Conservation (phyloP, 768 basidiomycete species). For the Phlebiopsis flavidoalba region DNA sequence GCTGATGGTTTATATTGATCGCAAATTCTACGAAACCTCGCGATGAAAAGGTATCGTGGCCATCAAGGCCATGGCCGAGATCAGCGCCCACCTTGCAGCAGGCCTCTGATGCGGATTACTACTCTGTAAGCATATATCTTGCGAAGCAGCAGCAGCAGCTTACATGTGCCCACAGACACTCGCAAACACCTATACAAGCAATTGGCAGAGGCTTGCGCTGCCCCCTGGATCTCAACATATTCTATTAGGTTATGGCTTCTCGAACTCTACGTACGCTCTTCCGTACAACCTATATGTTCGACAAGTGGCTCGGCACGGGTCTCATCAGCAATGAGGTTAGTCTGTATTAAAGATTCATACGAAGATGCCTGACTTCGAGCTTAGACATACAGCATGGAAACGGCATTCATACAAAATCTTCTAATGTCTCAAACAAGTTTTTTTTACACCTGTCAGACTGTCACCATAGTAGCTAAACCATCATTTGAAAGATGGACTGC, state of each 20-base stretch:
- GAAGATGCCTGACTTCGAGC: no score
- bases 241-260: not conserved
- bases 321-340: not conserved
- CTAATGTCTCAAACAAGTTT: no score
- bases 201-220: conserved; percentile 11
- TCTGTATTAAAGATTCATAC: no score
- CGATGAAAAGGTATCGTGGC: conserved; percentile 70
- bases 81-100: conserved; percentile 32
- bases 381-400: not conserved
- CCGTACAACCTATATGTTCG: conserved; percentile 8
- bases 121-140: conserved; percentile 20
- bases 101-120: conserved; percentile 17
- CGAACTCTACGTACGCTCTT: not conserved
- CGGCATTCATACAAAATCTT: not conserved
- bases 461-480: not conserved
- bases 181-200: conserved; percentile 3
- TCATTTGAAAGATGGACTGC: not conserved
- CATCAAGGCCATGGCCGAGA: conserved; percentile 58
- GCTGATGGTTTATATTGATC: conserved; percentile 11
- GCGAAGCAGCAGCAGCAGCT: no score
- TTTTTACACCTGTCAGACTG: no score
- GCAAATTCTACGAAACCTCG: conserved; percentile 61
- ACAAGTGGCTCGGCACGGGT: conserved; percentile 1
- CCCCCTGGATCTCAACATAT: not conserved
- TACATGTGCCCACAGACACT: no score